Evolutionary conservation across 257 asterid species (phyloP), one percentile per base, ranked within the genome.

Genomic region (Anisodus acutangulus): DNA sequence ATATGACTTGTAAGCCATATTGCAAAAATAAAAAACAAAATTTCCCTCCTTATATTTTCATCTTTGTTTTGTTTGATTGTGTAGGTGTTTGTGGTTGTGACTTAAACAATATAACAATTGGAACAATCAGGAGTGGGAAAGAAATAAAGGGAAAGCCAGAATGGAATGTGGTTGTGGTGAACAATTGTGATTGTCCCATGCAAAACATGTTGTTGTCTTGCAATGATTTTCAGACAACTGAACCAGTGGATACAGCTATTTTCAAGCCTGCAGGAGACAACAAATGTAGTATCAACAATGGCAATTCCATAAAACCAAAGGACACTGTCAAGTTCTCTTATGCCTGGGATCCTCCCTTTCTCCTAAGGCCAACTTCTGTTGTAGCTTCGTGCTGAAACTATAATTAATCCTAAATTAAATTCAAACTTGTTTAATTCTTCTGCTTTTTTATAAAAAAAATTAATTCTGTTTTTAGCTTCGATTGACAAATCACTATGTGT

Each of bases 111-210:
- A 62, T 84, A 60, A 81, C 81, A 39, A 31, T 84, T 26, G 86
- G 83, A 79, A 84, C 86, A 51, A 81, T 76, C 11, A 47, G 86
- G 71, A 84, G 86, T 78, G 86, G 86, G 39, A 64, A 53, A 31
- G 83, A 78, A 51, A 78, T 78, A 78, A 47, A 51, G 31, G 83
- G 79, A 16, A 49, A 51, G 55, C 9, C 86, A 63, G 83, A 84
- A 63, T 84, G 86, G 86, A 84, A 84, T 19, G 86, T 84, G 9
- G 57, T 74, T 47, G 69, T 84, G 4, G 83, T 84, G 79, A 84
- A 84, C 53, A 84, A 67, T 47, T 84, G 86, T 69, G 81, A 84
- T 41, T 82, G 85, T 8, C 80, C 80, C 2, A 78, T 70, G 58
- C 35, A 64, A 78, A 74, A 84, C 5, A 9, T 84, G 54, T n/a